Conservation (phyloP, 352 stramenopile genomes). For the Globisporangium spiculum region DNA sequence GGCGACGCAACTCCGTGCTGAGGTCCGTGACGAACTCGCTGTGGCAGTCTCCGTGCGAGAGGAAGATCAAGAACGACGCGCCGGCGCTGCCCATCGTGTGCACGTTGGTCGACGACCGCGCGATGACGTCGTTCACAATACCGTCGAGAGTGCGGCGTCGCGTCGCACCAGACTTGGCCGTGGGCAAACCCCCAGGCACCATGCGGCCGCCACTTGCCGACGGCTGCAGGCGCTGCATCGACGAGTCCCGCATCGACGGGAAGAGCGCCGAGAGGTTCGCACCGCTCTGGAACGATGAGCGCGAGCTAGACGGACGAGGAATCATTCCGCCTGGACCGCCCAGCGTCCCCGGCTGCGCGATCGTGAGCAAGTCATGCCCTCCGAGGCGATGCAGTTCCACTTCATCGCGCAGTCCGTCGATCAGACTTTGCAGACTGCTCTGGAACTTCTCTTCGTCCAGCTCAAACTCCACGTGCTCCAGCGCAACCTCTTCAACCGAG, state of each 20-base stretch:
- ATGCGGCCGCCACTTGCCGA: constrained; percentile 4
- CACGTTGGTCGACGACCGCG: constrained; percentile 15
- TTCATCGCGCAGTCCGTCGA: constrained; percentile 74
- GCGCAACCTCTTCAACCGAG: constrained; percentile 19
- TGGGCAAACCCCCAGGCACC: background rate
- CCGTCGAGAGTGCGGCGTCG: constrained; percentile 39
- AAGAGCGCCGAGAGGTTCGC: constrained; percentile 14
- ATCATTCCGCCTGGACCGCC: constrained; percentile 17
- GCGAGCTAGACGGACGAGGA: constrained; percentile 11
- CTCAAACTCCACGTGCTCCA: constrained; percentile 38
- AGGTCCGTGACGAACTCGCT: constrained; percentile 60
- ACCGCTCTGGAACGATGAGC: constrained; percentile 16
- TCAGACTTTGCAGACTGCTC: constrained; percentile 54
- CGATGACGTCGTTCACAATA: constrained; percentile 56
- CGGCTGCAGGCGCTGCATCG: constrained; percentile 9
- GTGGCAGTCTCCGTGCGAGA: constrained; percentile 77
- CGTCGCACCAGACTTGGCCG: background rate
- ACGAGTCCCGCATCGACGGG: constrained; percentile 10
- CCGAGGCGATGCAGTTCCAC: constrained; percentile 62
- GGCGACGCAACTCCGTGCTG: constrained; percentile 44
- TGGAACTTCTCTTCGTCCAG: constrained; percentile 72
- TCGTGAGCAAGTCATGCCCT: constrained; percentile 20
- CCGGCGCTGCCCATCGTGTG: constrained; percentile 3
- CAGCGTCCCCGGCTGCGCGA: constrained; percentile 20
- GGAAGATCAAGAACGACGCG: constrained; percentile 53